These are phyloP conservation scores for Neurospora sp. DNA, from an alignment of 495 filamentous ascomycete species.

Conservation along the genomic window DNA sequence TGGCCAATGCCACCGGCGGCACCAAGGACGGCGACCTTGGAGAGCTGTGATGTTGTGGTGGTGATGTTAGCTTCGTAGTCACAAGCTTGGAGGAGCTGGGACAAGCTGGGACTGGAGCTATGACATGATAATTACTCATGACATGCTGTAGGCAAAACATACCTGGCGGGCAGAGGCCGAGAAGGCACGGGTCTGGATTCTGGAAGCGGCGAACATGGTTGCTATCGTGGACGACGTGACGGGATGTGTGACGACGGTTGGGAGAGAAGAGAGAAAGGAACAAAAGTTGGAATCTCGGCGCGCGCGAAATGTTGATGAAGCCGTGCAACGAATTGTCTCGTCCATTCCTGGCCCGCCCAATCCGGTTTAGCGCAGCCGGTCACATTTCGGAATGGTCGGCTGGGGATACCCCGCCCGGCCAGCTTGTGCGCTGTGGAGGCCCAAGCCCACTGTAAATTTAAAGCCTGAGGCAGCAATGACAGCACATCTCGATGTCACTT, in stretches of 20 bases:
- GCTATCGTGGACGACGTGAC: not conserved
- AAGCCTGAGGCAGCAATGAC: not conserved
- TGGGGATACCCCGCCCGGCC: not conserved
- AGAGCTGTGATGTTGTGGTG: not conserved
- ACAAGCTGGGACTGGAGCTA: conserved; percentile 6
- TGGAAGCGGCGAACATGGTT: conserved; percentile 67
- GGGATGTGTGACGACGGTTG: not conserved
- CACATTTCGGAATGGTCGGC: not conserved
- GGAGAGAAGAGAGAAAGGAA: not conserved
- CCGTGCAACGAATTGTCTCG: not conserved
- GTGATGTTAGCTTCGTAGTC: not conserved
- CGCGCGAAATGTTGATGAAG: not conserved
- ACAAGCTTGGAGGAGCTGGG: not conserved
- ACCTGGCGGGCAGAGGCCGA: conserved; percentile 87
- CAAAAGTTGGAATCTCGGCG: not conserved
- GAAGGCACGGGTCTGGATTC: conserved; percentile 84
- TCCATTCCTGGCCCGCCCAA: not conserved
- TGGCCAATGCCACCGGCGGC: conserved; percentile 97
- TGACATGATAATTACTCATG: not conserved
- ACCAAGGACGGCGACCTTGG: conserved; percentile 75
- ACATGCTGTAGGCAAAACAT: too few relatives aligned
- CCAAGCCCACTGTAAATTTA: not conserved
- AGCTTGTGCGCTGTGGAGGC: conserved; percentile 14
- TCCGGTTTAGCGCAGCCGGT: not conserved
- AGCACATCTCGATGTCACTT: not conserved